Percentiles rank a stretch among this genome's conserved stretches.
These are phyloP conservation scores for Helotiales sp. DNA, from an alignment of 2,329 filamentous ascomycete species.

Conservation along the genomic window DNA sequence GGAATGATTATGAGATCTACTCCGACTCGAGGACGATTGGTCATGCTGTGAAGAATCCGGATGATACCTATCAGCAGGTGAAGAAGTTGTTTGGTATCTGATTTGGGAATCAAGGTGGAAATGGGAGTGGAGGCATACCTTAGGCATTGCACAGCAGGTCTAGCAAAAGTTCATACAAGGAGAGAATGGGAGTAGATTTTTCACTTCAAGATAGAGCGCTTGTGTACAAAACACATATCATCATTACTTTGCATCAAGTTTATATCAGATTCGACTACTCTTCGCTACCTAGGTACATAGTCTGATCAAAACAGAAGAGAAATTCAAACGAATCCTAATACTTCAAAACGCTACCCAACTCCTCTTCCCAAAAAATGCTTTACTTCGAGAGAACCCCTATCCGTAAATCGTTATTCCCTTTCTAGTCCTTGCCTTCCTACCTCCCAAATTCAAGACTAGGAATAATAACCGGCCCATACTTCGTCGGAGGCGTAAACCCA, in stretches of 20 bases:
- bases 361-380: constrained; percentile 13
- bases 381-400: neutral
- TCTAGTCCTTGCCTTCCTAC: constrained; percentile 38
- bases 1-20: constrained; percentile 97
- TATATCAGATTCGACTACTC: neutral
- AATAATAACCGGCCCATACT: constrained; percentile 95
- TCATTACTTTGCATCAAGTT: neutral
- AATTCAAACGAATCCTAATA: neutral
- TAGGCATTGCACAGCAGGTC: too few relatives aligned
- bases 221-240: neutral
- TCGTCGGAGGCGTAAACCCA: constrained; percentile 77
- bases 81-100: constrained; percentile 77
- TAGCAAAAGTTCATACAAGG: too few relatives aligned
- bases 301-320: neutral
- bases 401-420: neutral
- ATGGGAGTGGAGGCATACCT: too few relatives aligned
- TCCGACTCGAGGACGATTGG: constrained; percentile 78
- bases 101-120: constrained; percentile 14
- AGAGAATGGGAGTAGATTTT: neutral
- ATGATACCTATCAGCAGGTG: constrained; percentile 78
- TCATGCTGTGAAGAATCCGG: constrained; percentile 77
- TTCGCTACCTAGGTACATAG: neutral
- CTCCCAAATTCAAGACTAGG: constrained; percentile 78
- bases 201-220: neutral
- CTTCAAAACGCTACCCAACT: constrained; percentile 20